These are phyloP conservation scores for Colletotrichum falcatum DNA, from an alignment of 2,329 filamentous ascomycete species.

Conservation along the genomic window DNA sequence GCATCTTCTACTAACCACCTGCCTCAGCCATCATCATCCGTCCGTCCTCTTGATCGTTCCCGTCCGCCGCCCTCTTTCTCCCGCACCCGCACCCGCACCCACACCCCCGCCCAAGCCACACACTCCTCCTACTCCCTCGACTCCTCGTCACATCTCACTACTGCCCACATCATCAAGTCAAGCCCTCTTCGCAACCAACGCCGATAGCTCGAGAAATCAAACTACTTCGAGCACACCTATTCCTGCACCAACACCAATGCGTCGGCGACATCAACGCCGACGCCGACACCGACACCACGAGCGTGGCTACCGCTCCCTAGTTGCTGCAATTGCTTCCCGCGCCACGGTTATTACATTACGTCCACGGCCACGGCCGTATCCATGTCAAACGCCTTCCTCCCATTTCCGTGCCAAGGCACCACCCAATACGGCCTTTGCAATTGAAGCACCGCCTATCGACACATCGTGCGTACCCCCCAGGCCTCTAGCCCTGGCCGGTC, in stretches of 20 bases:
- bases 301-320: not conserved
- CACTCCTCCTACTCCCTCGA: not conserved
- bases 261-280: too few species aligned
- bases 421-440: not conserved
- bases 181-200: not conserved
- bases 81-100: not conserved
- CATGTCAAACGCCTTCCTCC: constrained; percentile 1
- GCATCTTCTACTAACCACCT: too few species aligned
- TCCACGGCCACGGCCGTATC: constrained; percentile 28
- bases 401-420: too few species aligned
- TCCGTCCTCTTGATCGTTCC: not conserved
- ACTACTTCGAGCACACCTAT: not conserved
- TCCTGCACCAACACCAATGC: not conserved
- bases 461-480: too few species aligned
- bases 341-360: not conserved
- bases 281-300: not conserved
- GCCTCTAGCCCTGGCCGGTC: not conserved
- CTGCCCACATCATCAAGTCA: not conserved
- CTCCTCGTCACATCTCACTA: constrained; percentile 3
- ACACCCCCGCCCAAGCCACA: not conserved
- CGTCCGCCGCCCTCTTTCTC: not conserved
- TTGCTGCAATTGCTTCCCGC: constrained; percentile 9
- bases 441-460: too few species aligned
- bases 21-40: not conserved
- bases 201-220: not conserved